Evolutionary conservation across 495 filamentous ascomycete species (phyloP), one percentile per base, ranked within the genome.

Genomic region (Tuber microsphaerosporum): DNA sequence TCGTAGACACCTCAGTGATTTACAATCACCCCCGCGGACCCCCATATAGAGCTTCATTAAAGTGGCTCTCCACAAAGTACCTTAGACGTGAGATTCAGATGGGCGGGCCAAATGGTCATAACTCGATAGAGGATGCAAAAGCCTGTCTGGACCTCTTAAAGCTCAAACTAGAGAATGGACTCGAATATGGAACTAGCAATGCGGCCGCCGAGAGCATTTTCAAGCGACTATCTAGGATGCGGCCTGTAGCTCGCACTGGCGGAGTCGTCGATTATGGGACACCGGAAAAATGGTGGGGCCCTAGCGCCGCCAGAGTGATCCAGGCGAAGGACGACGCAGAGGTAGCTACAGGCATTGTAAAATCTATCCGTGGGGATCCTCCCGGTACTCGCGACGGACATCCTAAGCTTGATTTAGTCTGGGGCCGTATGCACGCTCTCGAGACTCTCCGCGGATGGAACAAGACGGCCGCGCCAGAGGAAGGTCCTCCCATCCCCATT

Each of bases 71-170:
- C 0, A 89, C 93, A 71, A 92, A 91, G 78, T 92, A 94, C 77
- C 88, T 97, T 45, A 86, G 85, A 74, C 91, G 93, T 70, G 91
- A 94, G 81, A 96, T 99, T 75, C 95, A 99, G 81, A 92, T 90
- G 72, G 91, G 90, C 12, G 87, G 89, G 73, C 80, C 80, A 34
- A 77, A 80, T 4, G 95, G 95, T 14, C 95, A 99, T 81, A 90
- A 97, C 86, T 93, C 92, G 42, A 88, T 97, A 80, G 96, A 99
- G 84, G 95, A 99, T 82, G 92, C 95, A 20, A 89, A 87, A 69
- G 93, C 95, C 4, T 94, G 92, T 74, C 88, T 99, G 22, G 96
- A 99, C 78, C 89, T 99, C 1, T 89, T 97, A 16, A 97, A 94
- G 82, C 89, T 92, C 83, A 99, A 99, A 83, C 97, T 96, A 82